These are phyloP conservation scores for Yamadazyma takamatsuzukensis DNA, from an alignment of 805 yeast genomes.

Conservation along the genomic window DNA sequence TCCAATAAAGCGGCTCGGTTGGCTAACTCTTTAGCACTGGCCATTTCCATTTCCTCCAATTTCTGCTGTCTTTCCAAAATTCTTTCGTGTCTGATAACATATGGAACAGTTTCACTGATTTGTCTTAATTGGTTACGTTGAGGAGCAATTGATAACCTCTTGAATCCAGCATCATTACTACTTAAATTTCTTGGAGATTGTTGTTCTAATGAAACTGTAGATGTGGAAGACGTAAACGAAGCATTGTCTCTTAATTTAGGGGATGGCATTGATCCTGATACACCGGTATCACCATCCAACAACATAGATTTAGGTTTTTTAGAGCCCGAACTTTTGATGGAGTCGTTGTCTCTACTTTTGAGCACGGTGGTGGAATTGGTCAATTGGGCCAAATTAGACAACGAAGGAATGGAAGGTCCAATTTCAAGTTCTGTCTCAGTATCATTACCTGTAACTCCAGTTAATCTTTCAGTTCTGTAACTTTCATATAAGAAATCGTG, in stretches of 20 bases:
- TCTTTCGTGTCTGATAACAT: slow-evolving; percentile 72
- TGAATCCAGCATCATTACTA: slow-evolving; percentile 31
- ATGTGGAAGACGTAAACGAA: slow-evolving; percentile 28
- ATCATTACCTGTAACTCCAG: slow-evolving; percentile 47
- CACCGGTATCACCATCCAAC: slow-evolving; percentile 18
- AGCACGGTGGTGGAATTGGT: slow-evolving; percentile 22
- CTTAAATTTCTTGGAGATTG: slow-evolving; percentile 16
- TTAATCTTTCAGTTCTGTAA: slow-evolving; percentile 73
- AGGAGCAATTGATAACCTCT: slow-evolving; percentile 43
- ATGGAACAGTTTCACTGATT: slow-evolving; percentile 83
- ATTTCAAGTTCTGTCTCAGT: slow-evolving; percentile 5
- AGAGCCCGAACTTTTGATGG: not conserved
- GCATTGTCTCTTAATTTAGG: slow-evolving; percentile 24
- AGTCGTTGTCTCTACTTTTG: slow-evolving; percentile 14
- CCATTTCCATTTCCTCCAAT: slow-evolving; percentile 74
- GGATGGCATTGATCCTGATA: slow-evolving; percentile 13
- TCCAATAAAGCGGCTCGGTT: slow-evolving; percentile 74
- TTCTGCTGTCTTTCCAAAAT: slow-evolving; percentile 72
- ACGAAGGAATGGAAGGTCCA: slow-evolving; percentile 42
- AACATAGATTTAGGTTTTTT: slow-evolving; percentile 32
- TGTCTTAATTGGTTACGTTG: slow-evolving; percentile 66
- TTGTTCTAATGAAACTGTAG: slow-evolving; percentile 25
- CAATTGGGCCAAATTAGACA: slow-evolving; percentile 60
- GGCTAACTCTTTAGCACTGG: slow-evolving; percentile 70
- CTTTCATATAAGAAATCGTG: slow-evolving; percentile 74